Base-by-base conservation (phyloP, 441 rosid genomes). In the Croton laevigatus region DNA sequence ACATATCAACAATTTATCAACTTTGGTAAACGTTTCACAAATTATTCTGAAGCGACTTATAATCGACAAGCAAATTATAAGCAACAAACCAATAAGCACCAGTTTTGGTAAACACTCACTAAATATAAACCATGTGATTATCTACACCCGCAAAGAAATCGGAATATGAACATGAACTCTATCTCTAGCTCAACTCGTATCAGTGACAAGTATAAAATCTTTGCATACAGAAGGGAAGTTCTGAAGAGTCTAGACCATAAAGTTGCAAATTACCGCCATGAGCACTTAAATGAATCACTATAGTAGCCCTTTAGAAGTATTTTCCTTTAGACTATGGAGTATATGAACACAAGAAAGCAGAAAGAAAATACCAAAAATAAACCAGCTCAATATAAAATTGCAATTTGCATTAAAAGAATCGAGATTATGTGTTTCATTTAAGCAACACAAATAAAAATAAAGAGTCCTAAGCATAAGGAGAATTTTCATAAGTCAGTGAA, bases 291-390 rank as follows among this genome's bases (percentile, higher is more conserved):
- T 32, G 4, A 59, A 37, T 40, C 12, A 12, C 38, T 44, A 51
- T 5, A 34, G 37, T 38, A 63, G 6, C 40, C 69, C 14, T 62
- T 37, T 32, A 46, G 19, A 63, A 45, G 11, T 19, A 6, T 32
- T 12, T 27, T 71, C 34, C 19, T 54, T 40, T 32, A 40, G 34
- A 27, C 51, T 3, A 62, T 45, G 62, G 23, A 27, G 32, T 27
- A 27, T 27, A 27, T 27, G 32, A 27, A 27, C 32, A 64, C 38
- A 19, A 63, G 46, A 64, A 72, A 59, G 36, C 17, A 40, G 69
- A 71, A 12, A 45, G 8, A 23, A 55, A 40, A 5, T 0, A 71
- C 44, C 27, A 54, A 5, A 11, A 2, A 0, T 0, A 3, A 63
- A 2, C n/a, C 14, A 16, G 16, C 17, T 40, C 45, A 27, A 58